These are phyloP conservation scores for Rubia yunnanensis DNA, from an alignment of 257 asterid species.

Conservation along the genomic window DNA sequence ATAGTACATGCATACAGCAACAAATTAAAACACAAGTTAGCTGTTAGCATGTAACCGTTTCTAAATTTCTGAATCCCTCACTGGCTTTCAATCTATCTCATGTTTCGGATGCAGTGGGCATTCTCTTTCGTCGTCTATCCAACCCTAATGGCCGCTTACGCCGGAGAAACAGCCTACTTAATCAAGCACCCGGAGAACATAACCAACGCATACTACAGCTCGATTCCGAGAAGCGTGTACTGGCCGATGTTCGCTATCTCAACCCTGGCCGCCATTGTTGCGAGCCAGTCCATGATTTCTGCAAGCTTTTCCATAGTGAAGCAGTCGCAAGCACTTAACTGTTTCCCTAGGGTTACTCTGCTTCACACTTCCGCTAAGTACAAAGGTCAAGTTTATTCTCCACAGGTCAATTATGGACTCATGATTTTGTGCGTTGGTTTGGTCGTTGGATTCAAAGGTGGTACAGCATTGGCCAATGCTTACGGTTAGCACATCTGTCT, in stretches of 20 bases:
- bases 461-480: constrained; percentile 53
- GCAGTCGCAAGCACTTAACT: constrained; percentile 52
- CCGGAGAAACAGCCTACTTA: constrained; percentile 65
- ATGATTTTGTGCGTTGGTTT: constrained; percentile 36
- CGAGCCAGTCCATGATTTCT: constrained; percentile 74
- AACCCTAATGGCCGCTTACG: constrained; percentile 41
- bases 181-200: constrained; percentile 46
- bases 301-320: constrained; percentile 60
- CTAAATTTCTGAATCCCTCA: too few relatives aligned
- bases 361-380: constrained; percentile 51
- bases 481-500: constrained; percentile 35
- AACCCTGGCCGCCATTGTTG: constrained; percentile 36
- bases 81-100: neutral
- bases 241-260: constrained; percentile 79
- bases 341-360: constrained; percentile 59
- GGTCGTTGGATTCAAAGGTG: constrained; percentile 42
- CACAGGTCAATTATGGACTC: constrained; percentile 48
- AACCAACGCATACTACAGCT: constrained; percentile 49
- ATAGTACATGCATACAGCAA: too few relatives aligned
- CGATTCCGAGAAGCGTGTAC: constrained; percentile 40
- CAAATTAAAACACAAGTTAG: too few relatives aligned
- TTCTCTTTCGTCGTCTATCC: constrained; percentile 61
- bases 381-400: constrained; percentile 66
- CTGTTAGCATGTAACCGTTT: too few relatives aligned
- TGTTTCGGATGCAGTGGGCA: constrained; percentile 33